A percentile compares a stretch with the other conserved stretches of the same genome.
Conservation (phyloP, 1,284 basidiomycete genomes). For the Pseudozyma thailandica region DNA sequence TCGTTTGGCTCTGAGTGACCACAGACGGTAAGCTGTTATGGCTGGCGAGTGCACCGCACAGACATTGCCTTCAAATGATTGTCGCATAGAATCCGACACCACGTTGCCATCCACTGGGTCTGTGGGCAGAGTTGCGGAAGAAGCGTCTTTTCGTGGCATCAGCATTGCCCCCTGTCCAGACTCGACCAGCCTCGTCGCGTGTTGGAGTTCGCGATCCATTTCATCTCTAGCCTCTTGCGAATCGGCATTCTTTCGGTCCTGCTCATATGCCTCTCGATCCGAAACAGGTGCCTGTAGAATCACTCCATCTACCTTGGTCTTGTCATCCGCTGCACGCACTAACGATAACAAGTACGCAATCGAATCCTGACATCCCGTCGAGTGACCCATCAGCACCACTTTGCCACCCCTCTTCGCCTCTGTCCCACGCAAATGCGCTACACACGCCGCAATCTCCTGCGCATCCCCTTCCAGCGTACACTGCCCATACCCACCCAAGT, state of each 20-base stretch:
- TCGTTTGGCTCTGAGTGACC: slow-evolving; percentile 49
- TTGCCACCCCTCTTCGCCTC: slow-evolving; percentile 25
- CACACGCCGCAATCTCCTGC: slow-evolving; percentile 51
- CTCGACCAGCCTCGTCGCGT: slow-evolving; percentile 23
- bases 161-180: slow-evolving; percentile 19
- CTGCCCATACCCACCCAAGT: slow-evolving; percentile 60
- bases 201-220: slow-evolving; percentile 25
- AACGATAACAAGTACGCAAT: slow-evolving; percentile 47
- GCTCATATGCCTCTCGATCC: slow-evolving; percentile 57
- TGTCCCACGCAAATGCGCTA: slow-evolving; percentile 37
- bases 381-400: slow-evolving; percentile 64
- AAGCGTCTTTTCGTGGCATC: slow-evolving; percentile 20
- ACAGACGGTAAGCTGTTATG: slow-evolving; percentile 62
- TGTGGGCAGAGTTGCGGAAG: slow-evolving; percentile 8
- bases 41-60: slow-evolving; percentile 45
- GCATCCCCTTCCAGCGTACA: slow-evolving; percentile 62
- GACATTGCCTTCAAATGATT: slow-evolving; percentile 36
- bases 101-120: no score
- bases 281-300: slow-evolving; percentile 64
- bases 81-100: neutral
- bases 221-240: neutral
- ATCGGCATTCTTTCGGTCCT: neutral
- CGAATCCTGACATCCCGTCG: slow-evolving; percentile 65
- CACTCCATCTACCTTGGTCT: slow-evolving; percentile 48
- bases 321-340: neutral